phyloP scores from a whole-genome alignment of 176 grass and related monocot genomes.

The Tillandsia leiboldiana region DNA sequence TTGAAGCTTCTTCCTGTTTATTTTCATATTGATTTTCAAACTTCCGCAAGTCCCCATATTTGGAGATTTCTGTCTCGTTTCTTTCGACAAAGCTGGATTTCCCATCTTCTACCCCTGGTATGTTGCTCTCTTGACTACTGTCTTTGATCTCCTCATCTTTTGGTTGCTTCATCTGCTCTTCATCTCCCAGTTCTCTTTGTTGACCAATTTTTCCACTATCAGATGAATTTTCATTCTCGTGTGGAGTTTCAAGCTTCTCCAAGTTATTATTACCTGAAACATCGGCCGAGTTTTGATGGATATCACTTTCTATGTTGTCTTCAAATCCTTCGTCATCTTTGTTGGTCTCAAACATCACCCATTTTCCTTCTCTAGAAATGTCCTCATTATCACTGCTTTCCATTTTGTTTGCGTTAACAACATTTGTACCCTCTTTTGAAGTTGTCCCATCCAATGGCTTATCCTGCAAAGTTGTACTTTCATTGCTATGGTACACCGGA shows the following conservation, averaged over 20 bases:
- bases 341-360: conserved; percentile 21
- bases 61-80: conserved; percentile 29
- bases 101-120: conserved; percentile 30
- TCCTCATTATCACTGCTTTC: conserved; percentile 14
- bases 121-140: conserved; percentile 31
- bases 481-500: conserved; percentile 13
- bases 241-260: conserved; percentile 35
- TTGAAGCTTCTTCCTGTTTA: neutral
- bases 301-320: too few relatives aligned
- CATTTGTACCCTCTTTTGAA: conserved; percentile 20
- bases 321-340: conserved; percentile 31
- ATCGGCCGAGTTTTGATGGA: neutral
- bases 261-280: conserved; percentile 3
- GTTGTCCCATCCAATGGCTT: neutral
- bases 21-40: neutral
- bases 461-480: conserved; percentile 10
- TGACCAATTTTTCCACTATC: conserved; percentile 24
- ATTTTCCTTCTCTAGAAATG: conserved; percentile 42
- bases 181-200: conserved; percentile 19
- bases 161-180: conserved; percentile 22
- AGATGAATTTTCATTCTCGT: conserved; percentile 19
- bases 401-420: conserved; percentile 16
- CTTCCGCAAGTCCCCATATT: conserved; percentile 27
- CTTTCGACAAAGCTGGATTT: conserved; percentile 18
- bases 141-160: conserved; percentile 26